Base-by-base conservation (phyloP, 2,329 filamentous ascomycete species). In the Botryotinia globosa region DNA sequence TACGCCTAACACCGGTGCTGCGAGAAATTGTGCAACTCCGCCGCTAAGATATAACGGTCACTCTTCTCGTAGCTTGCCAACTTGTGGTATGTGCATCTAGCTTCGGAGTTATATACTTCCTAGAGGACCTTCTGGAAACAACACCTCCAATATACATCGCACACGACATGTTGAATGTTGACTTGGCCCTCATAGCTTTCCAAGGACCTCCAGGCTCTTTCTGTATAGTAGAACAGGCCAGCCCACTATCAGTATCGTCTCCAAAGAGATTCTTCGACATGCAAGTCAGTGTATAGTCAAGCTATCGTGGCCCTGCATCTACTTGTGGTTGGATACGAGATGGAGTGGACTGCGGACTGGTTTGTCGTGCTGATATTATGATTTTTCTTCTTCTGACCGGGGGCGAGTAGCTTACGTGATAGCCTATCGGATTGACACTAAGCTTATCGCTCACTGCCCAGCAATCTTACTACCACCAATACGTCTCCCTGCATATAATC, bases 281-380 rank as follows among this genome's bases (percentile, higher is more conserved):
- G 20, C 44, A 9, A n/a, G 4, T 29, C 3, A 22, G 16, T 20
- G 25, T 6, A 20, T 12, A 4, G 8, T 54, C 16, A 16, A 66
- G 64, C 45, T 54, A 39, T 18, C 25, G 10, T 8, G 14, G 32
- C 16, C 32, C 48, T 8, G 34, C 14, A 51, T 51, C n/a, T n/a
- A n/a, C n/a, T n/a, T n/a, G n/a, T 8, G 62, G 44, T 45, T 65
- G 42, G 22, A 16, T 9, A 18, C 25, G 6, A 62, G 25, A 48
- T 34, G 29, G 3, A 18, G 42, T 48, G 42, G n/a, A 34, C n/a
- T 64, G 29, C 9, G 62, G 39, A 63, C 16, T 32, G 18, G 61
- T 44, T 63, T 63, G 25, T 62, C 37, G 37, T 42, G 22, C 22
- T 62, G 37, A 62, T 62, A 62, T 58, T 62, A 62, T 58, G 34